Conservation (phyloP, 2,329 filamentous ascomycete genomes). For the Grosmannia serpens region DNA sequence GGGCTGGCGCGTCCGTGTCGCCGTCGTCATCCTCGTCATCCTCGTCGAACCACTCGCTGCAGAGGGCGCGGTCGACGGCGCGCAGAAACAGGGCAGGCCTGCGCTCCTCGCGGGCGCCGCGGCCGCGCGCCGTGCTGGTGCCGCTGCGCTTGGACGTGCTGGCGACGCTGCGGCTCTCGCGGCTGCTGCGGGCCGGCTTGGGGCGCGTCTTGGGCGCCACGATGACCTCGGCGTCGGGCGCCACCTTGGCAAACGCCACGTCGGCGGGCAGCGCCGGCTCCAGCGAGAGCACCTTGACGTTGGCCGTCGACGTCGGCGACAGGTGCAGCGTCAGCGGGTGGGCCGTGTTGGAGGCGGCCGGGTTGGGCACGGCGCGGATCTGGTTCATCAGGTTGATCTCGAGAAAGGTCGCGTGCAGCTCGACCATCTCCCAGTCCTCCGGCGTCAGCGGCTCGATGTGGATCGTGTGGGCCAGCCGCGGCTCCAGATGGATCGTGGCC, state of each 20-base stretch:
- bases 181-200: constrained; percentile 52
- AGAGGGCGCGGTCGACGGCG: constrained; percentile 60
- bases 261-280: constrained; percentile 58
- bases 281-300: constrained; percentile 76
- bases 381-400: constrained; percentile 89
- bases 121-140: constrained; percentile 55
- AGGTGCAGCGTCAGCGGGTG: constrained; percentile 87
- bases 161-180: constrained; percentile 68
- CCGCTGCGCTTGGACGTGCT: constrained; percentile 70
- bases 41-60: constrained; percentile 69
- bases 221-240: constrained; percentile 89
- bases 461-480: constrained; percentile 82
- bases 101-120: constrained; percentile 48
- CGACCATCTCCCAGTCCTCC: constrained; percentile 98
- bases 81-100: constrained; percentile 65
- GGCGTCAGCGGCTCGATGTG: constrained; percentile 93
- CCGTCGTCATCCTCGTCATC: constrained; percentile 24
- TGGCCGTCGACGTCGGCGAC: constrained; percentile 90
- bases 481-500: constrained; percentile 69
- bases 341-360: constrained; percentile 38
- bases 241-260: constrained; percentile 79
- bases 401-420: constrained; percentile 89
- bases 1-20: too few species aligned
- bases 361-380: constrained; percentile 87
- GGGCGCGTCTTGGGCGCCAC: constrained; percentile 86